These are phyloP conservation scores for Herpotrichia juniperi DNA, from an alignment of 2,329 filamentous ascomycete species.

Conservation along the genomic window DNA sequence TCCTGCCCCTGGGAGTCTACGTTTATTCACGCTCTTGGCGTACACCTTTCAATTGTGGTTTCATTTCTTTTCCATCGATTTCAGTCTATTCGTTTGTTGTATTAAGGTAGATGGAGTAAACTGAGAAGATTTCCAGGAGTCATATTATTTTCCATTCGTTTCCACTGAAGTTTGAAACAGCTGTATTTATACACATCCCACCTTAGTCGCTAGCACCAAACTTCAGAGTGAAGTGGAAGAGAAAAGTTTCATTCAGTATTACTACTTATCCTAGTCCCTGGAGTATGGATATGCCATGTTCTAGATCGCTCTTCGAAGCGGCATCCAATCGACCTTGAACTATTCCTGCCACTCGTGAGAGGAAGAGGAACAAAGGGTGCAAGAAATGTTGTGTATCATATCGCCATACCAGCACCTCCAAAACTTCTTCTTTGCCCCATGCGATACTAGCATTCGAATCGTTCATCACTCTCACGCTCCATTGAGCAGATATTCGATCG, in stretches of 20 bases:
- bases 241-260: neutral
- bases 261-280: neutral
- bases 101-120: no score
- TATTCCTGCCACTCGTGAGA: neutral
- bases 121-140: no score
- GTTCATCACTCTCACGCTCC: slow-evolving; percentile 10
- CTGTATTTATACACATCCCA: no score
- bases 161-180: no score
- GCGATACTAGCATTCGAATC: neutral
- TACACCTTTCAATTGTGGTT: no score
- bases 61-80: no score
- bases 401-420: neutral
- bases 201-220: no score
- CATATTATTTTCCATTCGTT: no score
- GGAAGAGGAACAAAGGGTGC: neutral
- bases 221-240: neutral
- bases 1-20: no score
- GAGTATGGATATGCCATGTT: neutral
- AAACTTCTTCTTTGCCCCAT: neutral
- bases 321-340: neutral
- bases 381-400: slow-evolving; percentile 1
- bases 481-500: slow-evolving; percentile 72
- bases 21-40: no score
- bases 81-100: no score
- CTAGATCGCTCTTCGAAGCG: neutral